phyloP scores from a whole-genome alignment of 1,284 basidiomycete genomes.

The Malassezia dermatis region DNA sequence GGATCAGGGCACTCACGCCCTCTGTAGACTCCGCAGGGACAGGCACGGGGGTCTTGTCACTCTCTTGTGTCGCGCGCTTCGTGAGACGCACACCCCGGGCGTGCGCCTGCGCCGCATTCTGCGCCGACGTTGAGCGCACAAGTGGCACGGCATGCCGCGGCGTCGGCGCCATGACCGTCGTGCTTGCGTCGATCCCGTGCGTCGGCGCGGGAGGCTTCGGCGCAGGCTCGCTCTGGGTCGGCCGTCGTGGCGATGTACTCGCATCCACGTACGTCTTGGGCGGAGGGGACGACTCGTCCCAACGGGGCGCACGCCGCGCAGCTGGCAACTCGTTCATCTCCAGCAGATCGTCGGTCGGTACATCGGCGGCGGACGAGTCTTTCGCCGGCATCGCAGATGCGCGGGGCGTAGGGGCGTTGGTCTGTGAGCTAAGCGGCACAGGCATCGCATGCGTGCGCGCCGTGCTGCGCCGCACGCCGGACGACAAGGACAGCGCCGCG shows the following conservation, averaged over 20 bases:
- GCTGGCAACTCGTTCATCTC: not conserved
- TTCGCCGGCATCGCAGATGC: not conserved
- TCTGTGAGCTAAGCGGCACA: not conserved
- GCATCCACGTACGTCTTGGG: constrained; percentile 12
- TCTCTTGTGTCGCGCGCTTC: not conserved
- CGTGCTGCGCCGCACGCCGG: not conserved
- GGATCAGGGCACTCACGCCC: constrained; percentile 11
- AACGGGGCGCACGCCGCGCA: constrained; percentile 9
- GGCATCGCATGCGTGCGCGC: not conserved
- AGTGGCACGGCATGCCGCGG: not conserved
- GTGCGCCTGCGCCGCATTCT: not conserved
- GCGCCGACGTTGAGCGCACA: not conserved
- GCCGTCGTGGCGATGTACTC: constrained; percentile 7
- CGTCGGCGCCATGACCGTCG: not conserved
- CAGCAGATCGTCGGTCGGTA: constrained; percentile 2
- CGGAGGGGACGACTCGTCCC: constrained; percentile 2
- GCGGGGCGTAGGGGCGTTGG: not conserved
- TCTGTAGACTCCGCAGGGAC: not conserved
- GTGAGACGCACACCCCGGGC: constrained; percentile 1
- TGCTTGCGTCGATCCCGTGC: too few relatives aligned
- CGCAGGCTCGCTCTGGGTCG: too few relatives aligned
- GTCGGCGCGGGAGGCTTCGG: not conserved
- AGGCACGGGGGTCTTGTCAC: not conserved
- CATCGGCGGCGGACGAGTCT: not conserved
- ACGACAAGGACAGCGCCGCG: not conserved